These are phyloP conservation scores for Fusarium avenaceum DNA, from an alignment of 2,329 filamentous ascomycete species.

Conservation along the genomic window DNA sequence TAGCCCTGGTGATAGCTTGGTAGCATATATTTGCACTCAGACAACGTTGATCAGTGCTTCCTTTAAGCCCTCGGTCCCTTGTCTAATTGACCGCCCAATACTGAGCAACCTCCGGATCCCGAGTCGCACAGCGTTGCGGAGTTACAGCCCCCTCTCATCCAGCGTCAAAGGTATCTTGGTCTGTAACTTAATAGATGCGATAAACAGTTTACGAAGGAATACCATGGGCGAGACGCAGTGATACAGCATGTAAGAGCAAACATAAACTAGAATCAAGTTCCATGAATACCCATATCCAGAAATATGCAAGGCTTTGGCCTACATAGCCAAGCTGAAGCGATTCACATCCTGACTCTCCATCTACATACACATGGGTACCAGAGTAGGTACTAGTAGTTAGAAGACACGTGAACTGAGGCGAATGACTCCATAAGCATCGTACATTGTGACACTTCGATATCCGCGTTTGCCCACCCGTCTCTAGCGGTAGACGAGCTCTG, in stretches of 20 bases:
- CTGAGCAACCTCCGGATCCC: constrained; percentile 12
- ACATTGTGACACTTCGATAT: constrained; percentile 41
- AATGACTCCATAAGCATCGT: constrained; percentile 33
- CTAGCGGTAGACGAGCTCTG: constrained; percentile 1
- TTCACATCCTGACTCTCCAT: constrained; percentile 1
- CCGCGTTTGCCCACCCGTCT: constrained; percentile 18
- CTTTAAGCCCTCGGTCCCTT: background rate
- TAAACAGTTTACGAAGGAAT: background rate
- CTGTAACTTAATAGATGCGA: background rate
- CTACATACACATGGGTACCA: background rate
- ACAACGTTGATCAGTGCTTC: background rate
- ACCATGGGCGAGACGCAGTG: background rate
- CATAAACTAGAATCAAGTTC: constrained; percentile 4
- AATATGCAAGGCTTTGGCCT: constrained; percentile 2
- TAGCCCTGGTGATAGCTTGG: background rate
- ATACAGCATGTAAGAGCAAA: constrained; percentile 8
- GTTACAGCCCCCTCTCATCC: constrained; percentile 18
- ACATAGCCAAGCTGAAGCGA: constrained; percentile 7
- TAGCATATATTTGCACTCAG: background rate
- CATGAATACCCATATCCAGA: background rate
- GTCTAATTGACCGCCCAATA: constrained; percentile 4
- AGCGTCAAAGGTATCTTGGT: constrained; percentile 12
- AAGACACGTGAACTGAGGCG: constrained; percentile 7
- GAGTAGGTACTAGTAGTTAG: constrained; percentile 5
- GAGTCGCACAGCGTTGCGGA: constrained; percentile 39